Conservation (phyloP, 495 filamentous ascomycete genomes). For the Xylaria cubensis region DNA sequence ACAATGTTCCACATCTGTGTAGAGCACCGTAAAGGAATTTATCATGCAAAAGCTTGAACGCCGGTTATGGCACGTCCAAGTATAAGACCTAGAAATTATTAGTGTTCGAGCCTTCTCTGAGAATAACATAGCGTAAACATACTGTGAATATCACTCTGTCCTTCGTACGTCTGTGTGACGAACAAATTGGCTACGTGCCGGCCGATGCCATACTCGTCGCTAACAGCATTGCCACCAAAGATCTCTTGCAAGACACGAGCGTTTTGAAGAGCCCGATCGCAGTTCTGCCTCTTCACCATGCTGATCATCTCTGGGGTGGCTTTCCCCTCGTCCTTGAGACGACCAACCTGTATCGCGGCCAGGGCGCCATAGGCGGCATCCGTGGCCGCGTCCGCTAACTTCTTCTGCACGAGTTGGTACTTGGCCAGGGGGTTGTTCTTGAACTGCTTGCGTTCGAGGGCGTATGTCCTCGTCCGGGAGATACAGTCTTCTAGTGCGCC, state of each 20-base stretch:
- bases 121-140: slow-evolving; percentile 46
- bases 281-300: slow-evolving; percentile 98
- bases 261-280: slow-evolving; percentile 84
- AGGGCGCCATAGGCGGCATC: slow-evolving; percentile 89
- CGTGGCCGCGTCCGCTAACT: slow-evolving; percentile 88
- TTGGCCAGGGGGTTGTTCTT: slow-evolving; percentile 94
- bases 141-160: slow-evolving; percentile 96
- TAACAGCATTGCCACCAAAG: slow-evolving; percentile 96
- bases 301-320: slow-evolving; percentile 95
- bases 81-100: slow-evolving; percentile 57
- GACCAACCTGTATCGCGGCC: slow-evolving; percentile 86
- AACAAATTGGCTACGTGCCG: slow-evolving; percentile 96
- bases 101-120: slow-evolving; percentile 21
- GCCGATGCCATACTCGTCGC: slow-evolving; percentile 94
- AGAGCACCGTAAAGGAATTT: background rate
- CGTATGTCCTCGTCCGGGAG: slow-evolving; percentile 78
- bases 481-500: slow-evolving; percentile 94
- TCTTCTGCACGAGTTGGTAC: slow-evolving; percentile 99
- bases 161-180: slow-evolving; percentile 97
- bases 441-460: slow-evolving; percentile 93
- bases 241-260: slow-evolving; percentile 87
- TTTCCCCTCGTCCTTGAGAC: slow-evolving; percentile 90
- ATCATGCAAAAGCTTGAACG: slow-evolving; percentile 63
- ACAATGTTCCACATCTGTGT: background rate
- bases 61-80: slow-evolving; percentile 69